A percentile compares a stretch with the other conserved stretches of the same genome.
Evolutionary conservation across 2,329 filamentous ascomycete genomes (phyloP).

Genomic region (Aspergillus spinulosporus): DNA sequence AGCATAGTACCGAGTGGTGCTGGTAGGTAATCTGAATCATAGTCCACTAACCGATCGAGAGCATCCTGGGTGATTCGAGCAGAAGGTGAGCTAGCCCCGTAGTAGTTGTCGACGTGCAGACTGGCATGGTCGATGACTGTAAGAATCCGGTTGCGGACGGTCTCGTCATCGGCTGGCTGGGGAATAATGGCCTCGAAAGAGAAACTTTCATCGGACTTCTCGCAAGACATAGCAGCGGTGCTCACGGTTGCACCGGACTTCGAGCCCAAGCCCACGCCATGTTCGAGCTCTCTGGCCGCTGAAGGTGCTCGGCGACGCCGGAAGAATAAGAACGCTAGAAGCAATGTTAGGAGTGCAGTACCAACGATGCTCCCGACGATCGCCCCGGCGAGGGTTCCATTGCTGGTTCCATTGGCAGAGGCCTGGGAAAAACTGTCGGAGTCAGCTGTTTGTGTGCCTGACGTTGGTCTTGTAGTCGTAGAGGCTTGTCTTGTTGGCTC

Average conservation of each 20-base stretch:
- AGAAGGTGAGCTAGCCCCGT: slow-evolving; percentile 16
- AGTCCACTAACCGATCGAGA: slow-evolving; percentile 13
- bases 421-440: neutral
- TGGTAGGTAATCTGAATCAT: slow-evolving; percentile 24
- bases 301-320: slow-evolving; percentile 13
- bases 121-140: slow-evolving; percentile 36
- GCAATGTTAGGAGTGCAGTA: slow-evolving; percentile 23
- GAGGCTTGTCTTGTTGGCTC: no score
- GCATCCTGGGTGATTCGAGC: slow-evolving; percentile 6
- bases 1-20: slow-evolving; percentile 21
- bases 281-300: neutral
- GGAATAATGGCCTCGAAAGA: slow-evolving; percentile 23
- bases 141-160: slow-evolving; percentile 27
- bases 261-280: no score
- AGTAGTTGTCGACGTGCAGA: slow-evolving; percentile 42
- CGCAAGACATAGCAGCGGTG: no score
- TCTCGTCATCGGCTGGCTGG: slow-evolving; percentile 34
- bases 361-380: slow-evolving; percentile 29
- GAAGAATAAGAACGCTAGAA: slow-evolving; percentile 25
- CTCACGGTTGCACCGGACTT: neutral
- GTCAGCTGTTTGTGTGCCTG: neutral
- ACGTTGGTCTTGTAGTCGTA: neutral
- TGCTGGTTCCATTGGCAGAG: slow-evolving; percentile 9
- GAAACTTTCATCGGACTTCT: neutral
- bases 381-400: slow-evolving; percentile 27